Evolutionary conservation across 371 early-diverging fungal genomes (phyloP).

Genomic region (Chytridiales sp.): DNA sequence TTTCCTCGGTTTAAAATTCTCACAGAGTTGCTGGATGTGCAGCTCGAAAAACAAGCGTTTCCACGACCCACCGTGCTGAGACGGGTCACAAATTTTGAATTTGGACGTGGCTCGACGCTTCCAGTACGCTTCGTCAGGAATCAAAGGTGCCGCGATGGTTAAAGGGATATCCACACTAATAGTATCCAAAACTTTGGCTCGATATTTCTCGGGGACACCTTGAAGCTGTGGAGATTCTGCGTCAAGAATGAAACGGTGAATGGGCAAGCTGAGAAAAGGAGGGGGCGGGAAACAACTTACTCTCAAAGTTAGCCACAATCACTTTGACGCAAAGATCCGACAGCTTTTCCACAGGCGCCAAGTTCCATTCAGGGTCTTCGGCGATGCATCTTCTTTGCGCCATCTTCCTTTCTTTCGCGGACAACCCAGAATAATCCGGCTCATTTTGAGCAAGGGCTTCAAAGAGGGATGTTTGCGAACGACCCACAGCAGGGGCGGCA

Average conservation of each 20-base stretch:
- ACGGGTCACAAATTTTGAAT: conserved; percentile 36
- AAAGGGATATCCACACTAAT: conserved; percentile 45
- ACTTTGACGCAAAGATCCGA: conserved; percentile 41
- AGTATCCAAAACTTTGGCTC: conserved; percentile 35
- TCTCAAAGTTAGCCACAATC: conserved; percentile 46
- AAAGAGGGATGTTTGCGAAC: too few species aligned
- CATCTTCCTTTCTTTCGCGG: conserved; percentile 23
- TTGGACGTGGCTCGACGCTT: conserved; percentile 33
- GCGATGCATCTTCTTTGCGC: conserved; percentile 47
- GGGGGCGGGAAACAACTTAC: conserved; percentile 20
- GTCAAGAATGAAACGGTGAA: background rate
- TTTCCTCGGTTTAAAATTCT: conserved; percentile 35
- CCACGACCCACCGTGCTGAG: conserved; percentile 43
- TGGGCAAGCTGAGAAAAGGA: background rate
- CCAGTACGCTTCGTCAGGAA: conserved; percentile 52
- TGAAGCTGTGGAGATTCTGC: conserved; percentile 37
- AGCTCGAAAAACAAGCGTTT: conserved; percentile 49
- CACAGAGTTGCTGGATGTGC: conserved; percentile 36
- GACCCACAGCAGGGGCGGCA: too few species aligned
- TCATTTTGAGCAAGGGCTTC: too few species aligned
- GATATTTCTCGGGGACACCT: conserved; percentile 40
- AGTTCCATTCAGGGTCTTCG: conserved; percentile 52
- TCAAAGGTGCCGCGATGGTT: conserved; percentile 42
- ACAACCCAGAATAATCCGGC: conserved; percentile 15
- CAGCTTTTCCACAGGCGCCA: conserved; percentile 46